Percentiles rank a stretch among this genome's conserved stretches.
phyloP scores from a whole-genome alignment of 345 rosid genomes.

The Hirschfeldia incana region DNA sequence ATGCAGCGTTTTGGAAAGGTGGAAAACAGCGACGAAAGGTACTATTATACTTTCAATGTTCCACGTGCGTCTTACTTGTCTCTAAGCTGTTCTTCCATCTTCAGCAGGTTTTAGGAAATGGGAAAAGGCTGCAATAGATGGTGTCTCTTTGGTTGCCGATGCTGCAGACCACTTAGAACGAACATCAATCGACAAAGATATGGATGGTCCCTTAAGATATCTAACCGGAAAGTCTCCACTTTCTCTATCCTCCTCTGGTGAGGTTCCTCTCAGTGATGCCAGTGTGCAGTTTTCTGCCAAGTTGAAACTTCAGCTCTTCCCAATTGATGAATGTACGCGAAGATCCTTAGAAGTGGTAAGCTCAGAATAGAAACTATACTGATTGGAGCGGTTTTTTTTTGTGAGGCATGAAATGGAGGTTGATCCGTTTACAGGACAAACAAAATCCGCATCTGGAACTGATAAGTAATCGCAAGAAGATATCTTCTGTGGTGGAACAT shows the following conservation, averaged over 20 bases:
- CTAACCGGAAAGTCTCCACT: constrained; percentile 49
- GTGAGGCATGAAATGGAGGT: constrained; percentile 22
- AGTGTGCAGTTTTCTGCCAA: constrained; percentile 54
- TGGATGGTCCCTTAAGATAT: constrained; percentile 50
- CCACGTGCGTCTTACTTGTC: constrained; percentile 13
- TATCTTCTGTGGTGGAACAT: constrained; percentile 95
- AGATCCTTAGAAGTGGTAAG: constrained; percentile 90
- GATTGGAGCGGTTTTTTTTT: neutral
- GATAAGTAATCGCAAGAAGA: constrained; percentile 87
- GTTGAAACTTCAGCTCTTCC: constrained; percentile 95
- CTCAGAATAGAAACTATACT: neutral
- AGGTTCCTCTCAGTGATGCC: constrained; percentile 49
- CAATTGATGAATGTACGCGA: constrained; percentile 88
- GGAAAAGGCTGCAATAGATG: constrained; percentile 99
- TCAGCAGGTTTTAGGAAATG: constrained; percentile 83
- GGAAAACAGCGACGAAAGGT: constrained; percentile 73
- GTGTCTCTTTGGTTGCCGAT: constrained; percentile 98
- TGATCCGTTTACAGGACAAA: constrained; percentile 67
- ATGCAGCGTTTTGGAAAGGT: constrained; percentile 54
- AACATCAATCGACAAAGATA: constrained; percentile 53
- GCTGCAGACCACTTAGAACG: constrained; percentile 99
- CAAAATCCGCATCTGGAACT: constrained; percentile 97
- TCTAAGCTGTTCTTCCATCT: constrained; percentile 45
- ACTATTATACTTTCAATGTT: constrained; percentile 1
- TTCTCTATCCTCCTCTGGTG: constrained; percentile 49